Evolutionary conservation across 352 stramenopile genomes (phyloP).

Genomic region (Phytophthora macrochlamydospora): DNA sequence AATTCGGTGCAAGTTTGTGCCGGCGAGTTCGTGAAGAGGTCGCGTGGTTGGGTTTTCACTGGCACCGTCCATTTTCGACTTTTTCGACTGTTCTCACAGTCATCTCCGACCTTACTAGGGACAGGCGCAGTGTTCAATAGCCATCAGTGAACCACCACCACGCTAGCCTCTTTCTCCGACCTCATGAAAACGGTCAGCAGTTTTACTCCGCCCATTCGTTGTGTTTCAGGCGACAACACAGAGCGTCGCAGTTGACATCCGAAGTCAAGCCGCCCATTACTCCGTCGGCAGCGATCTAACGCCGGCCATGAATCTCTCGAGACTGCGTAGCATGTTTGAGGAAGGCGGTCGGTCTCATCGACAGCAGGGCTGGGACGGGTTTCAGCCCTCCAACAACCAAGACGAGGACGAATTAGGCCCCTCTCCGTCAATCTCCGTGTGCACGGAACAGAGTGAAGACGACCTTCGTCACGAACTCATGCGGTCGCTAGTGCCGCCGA

Average conservation of each 20-base stretch:
- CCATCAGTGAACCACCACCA: no score
- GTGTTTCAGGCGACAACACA: no score
- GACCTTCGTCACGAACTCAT: conserved; percentile 13
- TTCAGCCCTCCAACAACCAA: background rate
- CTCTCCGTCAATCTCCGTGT: conserved; percentile 2
- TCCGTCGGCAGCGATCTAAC: background rate
- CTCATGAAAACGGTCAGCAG: no score
- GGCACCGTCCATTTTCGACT: no score
- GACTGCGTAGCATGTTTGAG: conserved; percentile 13
- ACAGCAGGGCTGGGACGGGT: conserved; percentile 4
- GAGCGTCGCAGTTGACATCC: background rate
- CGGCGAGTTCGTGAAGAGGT: no score
- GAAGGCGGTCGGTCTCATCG: conserved; percentile 8
- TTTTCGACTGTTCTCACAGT: no score
- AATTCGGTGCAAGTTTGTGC: no score
- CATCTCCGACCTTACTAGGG: no score
- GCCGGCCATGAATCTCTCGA: conserved; percentile 4
- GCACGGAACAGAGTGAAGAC: conserved; percentile 23
- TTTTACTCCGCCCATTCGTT: no score
- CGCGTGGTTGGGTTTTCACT: no score
- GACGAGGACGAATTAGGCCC: background rate
- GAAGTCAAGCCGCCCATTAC: background rate
- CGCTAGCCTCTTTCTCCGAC: no score
- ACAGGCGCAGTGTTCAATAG: no score
- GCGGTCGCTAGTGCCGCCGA: background rate